Percentiles rank a stretch among this genome's conserved stretches.
Conservation (phyloP, 331 rosid species). For the Malus hybrid region DNA sequence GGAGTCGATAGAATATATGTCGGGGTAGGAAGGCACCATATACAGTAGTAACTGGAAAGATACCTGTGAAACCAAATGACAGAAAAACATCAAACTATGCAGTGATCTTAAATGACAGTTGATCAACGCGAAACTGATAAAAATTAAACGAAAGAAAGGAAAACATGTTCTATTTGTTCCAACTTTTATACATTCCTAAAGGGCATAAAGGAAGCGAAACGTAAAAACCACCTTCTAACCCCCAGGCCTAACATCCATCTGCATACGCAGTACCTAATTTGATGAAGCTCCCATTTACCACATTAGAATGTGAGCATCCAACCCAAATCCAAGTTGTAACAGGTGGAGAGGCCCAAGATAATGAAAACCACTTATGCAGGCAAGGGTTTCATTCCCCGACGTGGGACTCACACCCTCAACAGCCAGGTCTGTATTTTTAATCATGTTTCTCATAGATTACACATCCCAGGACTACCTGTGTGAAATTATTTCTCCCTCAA, state of each 20-base stretch:
- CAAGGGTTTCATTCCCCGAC: too few relatives aligned
- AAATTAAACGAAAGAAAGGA: background rate
- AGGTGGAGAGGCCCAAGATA: too few relatives aligned
- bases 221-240: too few relatives aligned
- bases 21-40: slow-evolving; percentile 85
- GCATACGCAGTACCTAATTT: background rate
- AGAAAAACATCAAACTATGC: background rate
- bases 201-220: too few relatives aligned
- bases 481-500: background rate
- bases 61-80: background rate
- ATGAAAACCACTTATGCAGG: too few relatives aligned
- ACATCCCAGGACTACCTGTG: background rate
- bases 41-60: slow-evolving; percentile 34
- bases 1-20: slow-evolving; percentile 70
- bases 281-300: background rate
- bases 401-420: too few relatives aligned
- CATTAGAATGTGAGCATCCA: too few relatives aligned
- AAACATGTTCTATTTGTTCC: background rate
- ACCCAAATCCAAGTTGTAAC: too few relatives aligned
- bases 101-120: background rate
- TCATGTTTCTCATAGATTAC: too few relatives aligned
- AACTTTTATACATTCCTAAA: background rate
- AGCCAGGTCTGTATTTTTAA: background rate
- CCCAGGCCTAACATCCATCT: too few relatives aligned
- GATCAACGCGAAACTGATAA: background rate